phyloP scores from a whole-genome alignment of 345 rosid genomes.

The Microcos paniculata region DNA sequence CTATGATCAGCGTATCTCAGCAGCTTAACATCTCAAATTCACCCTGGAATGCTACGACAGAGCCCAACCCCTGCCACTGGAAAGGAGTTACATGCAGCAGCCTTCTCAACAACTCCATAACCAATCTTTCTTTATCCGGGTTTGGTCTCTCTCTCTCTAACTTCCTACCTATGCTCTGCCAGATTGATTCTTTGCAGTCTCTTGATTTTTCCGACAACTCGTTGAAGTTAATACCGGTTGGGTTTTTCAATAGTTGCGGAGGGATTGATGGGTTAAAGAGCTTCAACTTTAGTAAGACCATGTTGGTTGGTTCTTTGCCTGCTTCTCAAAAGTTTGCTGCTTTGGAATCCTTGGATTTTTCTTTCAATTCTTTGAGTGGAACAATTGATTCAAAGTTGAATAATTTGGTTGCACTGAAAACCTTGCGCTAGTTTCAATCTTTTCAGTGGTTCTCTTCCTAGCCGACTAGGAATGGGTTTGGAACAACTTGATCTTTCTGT shows the following conservation, averaged over 20 bases:
- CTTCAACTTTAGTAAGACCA: constrained; percentile 56
- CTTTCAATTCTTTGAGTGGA: constrained; percentile 45
- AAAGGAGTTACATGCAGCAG: constrained; percentile 48
- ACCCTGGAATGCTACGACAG: constrained; percentile 36
- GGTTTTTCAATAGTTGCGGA: constrained; percentile 44
- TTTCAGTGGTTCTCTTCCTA: constrained; percentile 47
- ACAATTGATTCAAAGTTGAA: constrained; percentile 39
- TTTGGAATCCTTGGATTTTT: constrained; percentile 58
- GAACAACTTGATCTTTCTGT: constrained; percentile 50
- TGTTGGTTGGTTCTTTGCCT: constrained; percentile 42
- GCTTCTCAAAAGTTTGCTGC: constrained; percentile 44
- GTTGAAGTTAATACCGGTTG: constrained; percentile 47
- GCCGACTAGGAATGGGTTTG: constrained; percentile 34
- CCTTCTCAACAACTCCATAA: constrained; percentile 31
- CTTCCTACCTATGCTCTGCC: constrained; percentile 45
- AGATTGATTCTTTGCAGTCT: constrained; percentile 49
- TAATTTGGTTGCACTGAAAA: constrained; percentile 44
- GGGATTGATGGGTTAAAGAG: constrained; percentile 39
- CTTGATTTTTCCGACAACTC: constrained; percentile 57
- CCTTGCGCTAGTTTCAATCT: constrained; percentile 34
- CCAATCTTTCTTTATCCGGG: constrained; percentile 35
- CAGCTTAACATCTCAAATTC: constrained; percentile 19
- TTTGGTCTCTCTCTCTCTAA: constrained; percentile 39
- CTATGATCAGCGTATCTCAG: constrained; percentile 43
- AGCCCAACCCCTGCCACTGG: constrained; percentile 61